Conservation (phyloP, 768 basidiomycete genomes). For the Imleria badia region DNA sequence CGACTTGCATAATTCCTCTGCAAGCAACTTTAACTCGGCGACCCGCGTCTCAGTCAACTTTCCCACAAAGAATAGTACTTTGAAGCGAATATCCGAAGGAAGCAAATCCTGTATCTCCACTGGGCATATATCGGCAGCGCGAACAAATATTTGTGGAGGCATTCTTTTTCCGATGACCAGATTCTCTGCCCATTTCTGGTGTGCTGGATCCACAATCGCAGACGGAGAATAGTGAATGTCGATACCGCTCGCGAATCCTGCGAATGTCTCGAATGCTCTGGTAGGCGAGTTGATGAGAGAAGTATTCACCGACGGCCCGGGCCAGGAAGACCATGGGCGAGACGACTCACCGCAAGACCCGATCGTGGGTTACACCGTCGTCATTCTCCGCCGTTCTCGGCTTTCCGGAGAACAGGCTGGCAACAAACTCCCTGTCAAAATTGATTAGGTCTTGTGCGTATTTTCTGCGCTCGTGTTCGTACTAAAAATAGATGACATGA, state of each 20-base stretch:
- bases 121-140: conserved; percentile 37
- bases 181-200: conserved; percentile 32
- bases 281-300: not conserved
- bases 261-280: conserved; percentile 39
- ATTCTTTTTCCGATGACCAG: conserved; percentile 42
- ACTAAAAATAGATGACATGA: conserved; percentile 39
- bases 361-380: conserved; percentile 33
- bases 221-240: conserved; percentile 43
- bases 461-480: conserved; percentile 64
- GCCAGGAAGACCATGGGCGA: not conserved
- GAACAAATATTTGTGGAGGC: conserved; percentile 35
- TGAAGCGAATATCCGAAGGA: conserved; percentile 39
- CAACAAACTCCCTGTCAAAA: conserved; percentile 65
- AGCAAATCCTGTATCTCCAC: conserved; percentile 42
- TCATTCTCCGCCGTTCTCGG: conserved; percentile 47
- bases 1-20: conserved; percentile 26
- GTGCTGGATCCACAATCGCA: conserved; percentile 31
- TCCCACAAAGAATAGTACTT: conserved; percentile 38
- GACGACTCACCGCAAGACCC: conserved; percentile 35
- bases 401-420: conserved; percentile 67
- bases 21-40: conserved; percentile 25
- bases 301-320: not conserved
- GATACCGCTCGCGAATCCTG: conserved; percentile 37
- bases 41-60: conserved; percentile 20
- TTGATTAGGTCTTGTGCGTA: conserved; percentile 72